Base-by-base conservation (phyloP, 139 green algal genomes). In the Picochlorum sp. region DNA sequence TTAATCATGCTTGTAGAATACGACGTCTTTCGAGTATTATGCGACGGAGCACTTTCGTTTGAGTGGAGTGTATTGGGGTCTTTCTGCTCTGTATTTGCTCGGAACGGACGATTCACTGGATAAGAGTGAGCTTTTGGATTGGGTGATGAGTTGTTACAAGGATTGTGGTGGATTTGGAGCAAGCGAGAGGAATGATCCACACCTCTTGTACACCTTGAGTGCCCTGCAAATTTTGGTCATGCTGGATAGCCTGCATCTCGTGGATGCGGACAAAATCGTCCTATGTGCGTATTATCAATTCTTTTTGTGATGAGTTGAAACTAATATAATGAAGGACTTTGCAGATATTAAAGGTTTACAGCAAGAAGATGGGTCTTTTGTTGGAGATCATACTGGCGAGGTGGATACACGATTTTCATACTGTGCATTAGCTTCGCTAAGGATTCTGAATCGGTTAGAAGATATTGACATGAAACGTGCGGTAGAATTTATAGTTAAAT, bases 351-450 rank as follows among this genome's bases (percentile, higher is more conserved):
- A 71, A 4, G 54, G 64, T 2, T 63, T 98, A 37, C 92, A 98
- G 69, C 86, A 84, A 46, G 37, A 73, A 2, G 89, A 98, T 66
- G 94, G 94, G 9, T 93, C 89, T 3, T 98, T 99, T 52, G 50
- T 64, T 21, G 94, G 94, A 0, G 94, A 99, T 71, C 71, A 80
- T n/a, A 98, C 86, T 85, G 94, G 93, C 1, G 94, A 99, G 77
- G 75, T 97, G 3, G 94, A 99, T 73, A 99, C 92, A 2, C 71
- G 92, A 66, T 99, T 99, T 69, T 84, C 84, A 1, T 99, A 99
- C 75, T 95, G 84, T 63, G 94, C 94, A 8, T 67, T 98, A 34
- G 68, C 71, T 2, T 86, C 77, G 69, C 78, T 86, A 30, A 82
- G 76, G 37, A 75, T 98, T 32, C 60, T 87, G 13, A 56, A 68